Base-by-base conservation (phyloP, 306 rosid species). In the Albizia julibrissin region DNA sequence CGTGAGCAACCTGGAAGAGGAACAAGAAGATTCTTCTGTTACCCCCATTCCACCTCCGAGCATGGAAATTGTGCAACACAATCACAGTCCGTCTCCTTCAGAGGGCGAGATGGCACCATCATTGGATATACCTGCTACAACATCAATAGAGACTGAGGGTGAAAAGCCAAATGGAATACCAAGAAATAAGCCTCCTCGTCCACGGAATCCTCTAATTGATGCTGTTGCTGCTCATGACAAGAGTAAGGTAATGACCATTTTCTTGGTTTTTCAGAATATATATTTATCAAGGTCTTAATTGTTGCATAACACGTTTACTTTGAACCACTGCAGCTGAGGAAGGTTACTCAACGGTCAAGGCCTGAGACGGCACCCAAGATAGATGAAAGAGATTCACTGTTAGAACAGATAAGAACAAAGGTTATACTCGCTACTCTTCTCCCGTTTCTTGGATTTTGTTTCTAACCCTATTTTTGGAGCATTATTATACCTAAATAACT, bases 181-280 rank as follows among this genome's bases (percentile, higher is more conserved):
- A 68, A 86, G 83, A 61, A 83, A 47, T 65, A 96, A 92, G 87
- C 74, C 90, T 78, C 97, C 94, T 74, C 98, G 98, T 83, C 98
- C 99, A n/a, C 88, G 97, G 59, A 94, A 73, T 86, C 99, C 98
- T 86, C 97, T 94, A 76, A 94, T 96, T 68, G 99, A 96, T 85
- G 98, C 94, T 52, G 98, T 94, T 83, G 91, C 87, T 73, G 97
- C 99, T 84, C 98, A 96, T 71, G 99, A 94, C 84, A 90, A 92
- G 88, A 92, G 97, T 98, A 93, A 88, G 99, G 99, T 93, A 82
- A 31, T 42, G 78, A 78, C 76, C 13, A 37, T 78, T 40, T 47
- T 82, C 76, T 27, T 43, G 79, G 77, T 83, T 75, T 50, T 56
- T 2, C 33, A 24, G 72, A 83, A 79, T 61, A 56, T 6, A 56